A percentile compares a stretch with the other conserved stretches of the same genome.
Evolutionary conservation across 805 yeast species (phyloP).

Genomic region (Nakazawaea ishiwadae): DNA sequence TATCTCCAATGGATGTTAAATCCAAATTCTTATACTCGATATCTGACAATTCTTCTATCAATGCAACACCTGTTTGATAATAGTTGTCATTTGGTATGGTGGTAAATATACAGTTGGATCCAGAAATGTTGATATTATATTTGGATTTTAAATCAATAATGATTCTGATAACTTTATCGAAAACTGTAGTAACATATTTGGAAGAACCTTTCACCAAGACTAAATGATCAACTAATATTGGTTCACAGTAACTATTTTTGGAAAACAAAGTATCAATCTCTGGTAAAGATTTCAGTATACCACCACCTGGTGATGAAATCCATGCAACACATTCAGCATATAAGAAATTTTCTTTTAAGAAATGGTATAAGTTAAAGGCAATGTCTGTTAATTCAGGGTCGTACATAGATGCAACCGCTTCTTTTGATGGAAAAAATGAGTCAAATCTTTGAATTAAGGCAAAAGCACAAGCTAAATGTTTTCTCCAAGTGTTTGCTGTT

Average conservation of each 20-base stretch:
- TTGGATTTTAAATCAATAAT: conserved; percentile 2
- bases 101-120: conserved; percentile 9
- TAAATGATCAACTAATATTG: conserved; percentile 9
- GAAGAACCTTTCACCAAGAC: conserved; percentile 11
- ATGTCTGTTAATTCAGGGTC: background rate
- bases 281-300: conserved; percentile 4
- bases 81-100: conserved; percentile 1
- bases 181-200: conserved; percentile 8
- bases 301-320: conserved; percentile 13
- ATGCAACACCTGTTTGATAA: background rate
- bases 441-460: conserved; percentile 13
- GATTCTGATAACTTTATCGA: conserved; percentile 8
- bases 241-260: conserved; percentile 8
- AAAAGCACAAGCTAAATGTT: conserved; percentile 13
- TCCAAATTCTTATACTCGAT: conserved; percentile 10
- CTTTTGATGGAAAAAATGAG: conserved; percentile 6
- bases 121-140: conserved; percentile 3
- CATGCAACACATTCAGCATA: conserved; percentile 13
- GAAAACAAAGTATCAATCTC: conserved; percentile 9
- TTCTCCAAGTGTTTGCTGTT: conserved; percentile 13
- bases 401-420: background rate
- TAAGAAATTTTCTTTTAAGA: conserved; percentile 11
- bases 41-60: conserved; percentile 1
- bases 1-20: conserved; percentile 6
- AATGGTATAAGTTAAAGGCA: conserved; percentile 9